phyloP scores from a whole-genome alignment of 2,329 filamentous ascomycete species.

The Stagonosporopsis vannaccii region DNA sequence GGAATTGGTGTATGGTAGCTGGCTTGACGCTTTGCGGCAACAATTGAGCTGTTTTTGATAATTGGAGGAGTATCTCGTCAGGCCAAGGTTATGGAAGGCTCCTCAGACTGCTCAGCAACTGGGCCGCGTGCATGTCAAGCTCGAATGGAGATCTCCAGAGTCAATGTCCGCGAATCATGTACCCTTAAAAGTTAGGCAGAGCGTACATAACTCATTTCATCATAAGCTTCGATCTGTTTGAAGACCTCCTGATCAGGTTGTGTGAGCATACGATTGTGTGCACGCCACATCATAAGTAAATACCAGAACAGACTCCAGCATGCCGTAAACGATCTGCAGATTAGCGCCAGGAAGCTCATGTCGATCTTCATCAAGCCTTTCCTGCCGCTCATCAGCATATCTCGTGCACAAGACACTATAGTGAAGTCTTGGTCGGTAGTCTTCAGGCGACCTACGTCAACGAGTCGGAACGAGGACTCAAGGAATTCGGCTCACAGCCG shows the following conservation, averaged over 20 bases:
- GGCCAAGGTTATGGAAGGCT: neutral
- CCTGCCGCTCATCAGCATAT: neutral
- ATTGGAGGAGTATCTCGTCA: neutral
- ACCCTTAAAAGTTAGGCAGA: neutral
- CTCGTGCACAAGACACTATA: neutral
- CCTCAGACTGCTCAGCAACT: neutral
- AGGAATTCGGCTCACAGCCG: neutral
- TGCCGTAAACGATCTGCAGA: neutral
- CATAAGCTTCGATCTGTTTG: neutral
- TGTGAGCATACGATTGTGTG: neutral
- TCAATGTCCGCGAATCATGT: neutral
- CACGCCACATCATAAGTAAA: neutral
- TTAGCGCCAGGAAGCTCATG: neutral
- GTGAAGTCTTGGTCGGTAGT: neutral
- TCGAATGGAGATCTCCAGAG: neutral
- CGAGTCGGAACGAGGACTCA: neutral
- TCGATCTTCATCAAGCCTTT: neutral
- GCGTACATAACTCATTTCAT: too few species aligned
- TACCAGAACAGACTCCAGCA: neutral
- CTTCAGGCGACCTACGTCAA: neutral
- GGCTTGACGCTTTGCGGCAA: conserved; percentile 36
- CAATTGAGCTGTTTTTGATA: conserved; percentile 14
- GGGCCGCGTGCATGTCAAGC: too few species aligned
- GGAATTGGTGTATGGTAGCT: conserved; percentile 37
- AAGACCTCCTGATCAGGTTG: neutral